These are phyloP conservation scores for Diaporthe vexans DNA, from an alignment of 2,329 filamentous ascomycete species.

Conservation along the genomic window DNA sequence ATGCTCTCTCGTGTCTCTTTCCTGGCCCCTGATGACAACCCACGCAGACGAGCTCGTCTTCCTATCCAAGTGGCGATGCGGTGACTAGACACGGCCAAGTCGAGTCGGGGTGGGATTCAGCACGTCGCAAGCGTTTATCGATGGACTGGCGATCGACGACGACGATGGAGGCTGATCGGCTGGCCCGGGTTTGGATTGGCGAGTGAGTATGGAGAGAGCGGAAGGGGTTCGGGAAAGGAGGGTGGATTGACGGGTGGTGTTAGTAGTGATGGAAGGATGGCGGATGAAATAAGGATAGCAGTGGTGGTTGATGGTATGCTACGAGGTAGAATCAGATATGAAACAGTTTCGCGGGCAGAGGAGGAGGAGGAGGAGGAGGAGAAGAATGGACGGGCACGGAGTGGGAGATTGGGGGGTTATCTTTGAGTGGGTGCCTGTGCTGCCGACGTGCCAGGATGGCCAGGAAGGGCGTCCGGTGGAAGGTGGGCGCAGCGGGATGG, in stretches of 20 bases:
- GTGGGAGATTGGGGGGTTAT: constrained; percentile 31
- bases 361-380: neutral
- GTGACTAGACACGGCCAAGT: neutral
- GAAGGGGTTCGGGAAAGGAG: neutral
- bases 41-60: constrained; percentile 4
- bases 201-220: neutral
- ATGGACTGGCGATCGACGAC: neutral
- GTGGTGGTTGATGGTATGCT: neutral
- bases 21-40: neutral
- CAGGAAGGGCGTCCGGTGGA: constrained; percentile 1
- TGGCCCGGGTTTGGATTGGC: neutral
- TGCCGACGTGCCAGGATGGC: constrained; percentile 5
- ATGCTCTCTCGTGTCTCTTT: constrained; percentile 38
- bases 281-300: constrained; percentile 2
- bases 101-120: neutral
- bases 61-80: neutral
- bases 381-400: neutral
- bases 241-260: neutral
- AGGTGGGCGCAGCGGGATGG: constrained; percentile 20
- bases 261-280: neutral
- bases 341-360: constrained; percentile 6
- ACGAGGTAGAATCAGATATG: neutral
- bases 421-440: constrained; percentile 33
- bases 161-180: neutral
- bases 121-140: neutral